Evolutionary conservation across 192 early-diverging fungal genomes (phyloP), one percentile per base, ranked within the genome.

Genomic region (Backusella sp.): DNA sequence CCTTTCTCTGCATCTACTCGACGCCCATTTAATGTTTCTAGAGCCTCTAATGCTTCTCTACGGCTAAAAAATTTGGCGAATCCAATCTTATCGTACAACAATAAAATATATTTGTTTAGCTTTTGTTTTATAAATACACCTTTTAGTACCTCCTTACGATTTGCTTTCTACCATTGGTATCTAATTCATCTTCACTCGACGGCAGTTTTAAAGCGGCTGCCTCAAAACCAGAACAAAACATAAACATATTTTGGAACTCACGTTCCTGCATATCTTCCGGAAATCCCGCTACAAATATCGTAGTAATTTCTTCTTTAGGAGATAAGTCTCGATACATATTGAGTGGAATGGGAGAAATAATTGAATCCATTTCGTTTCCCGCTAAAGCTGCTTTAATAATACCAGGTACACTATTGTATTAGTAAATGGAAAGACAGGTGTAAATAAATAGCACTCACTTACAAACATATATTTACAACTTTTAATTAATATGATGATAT

Each of bases 191-290:
- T 44, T 93, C 92, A 80, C 85, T 84, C 52, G 84, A 80, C 21
- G 96, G 96, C 46, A 95, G 87, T 84, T 98, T 99, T 34, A 99
- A 88, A 7, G 96, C 95, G 11, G 98, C 97, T 32, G 97, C 98
- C 78, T 98, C 98, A 69, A 99, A 99, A 11, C 97, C 98, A 44
- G 93, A 88, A 21, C 93, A 95, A 76, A 99, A 98, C 28, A 92
- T 95, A 86, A 99, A 99, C 96, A 98, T 98, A 86, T 97, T 97
- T 77, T 97, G 96, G 80, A 99, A 99, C 84, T 99, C 98, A 59
- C 98, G 88, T 83, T 99, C 98, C 83, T 91, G 91, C 94, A 98
- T 96, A 84, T 99, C 98, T 30, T 97, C 96, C 26, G 98, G 98
- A 77, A 99, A 98, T 5, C 98, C 98, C 35, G 97, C 97, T 23